Base-by-base conservation (phyloP, 257 asterid species). In the Fraxinus anomala region DNA sequence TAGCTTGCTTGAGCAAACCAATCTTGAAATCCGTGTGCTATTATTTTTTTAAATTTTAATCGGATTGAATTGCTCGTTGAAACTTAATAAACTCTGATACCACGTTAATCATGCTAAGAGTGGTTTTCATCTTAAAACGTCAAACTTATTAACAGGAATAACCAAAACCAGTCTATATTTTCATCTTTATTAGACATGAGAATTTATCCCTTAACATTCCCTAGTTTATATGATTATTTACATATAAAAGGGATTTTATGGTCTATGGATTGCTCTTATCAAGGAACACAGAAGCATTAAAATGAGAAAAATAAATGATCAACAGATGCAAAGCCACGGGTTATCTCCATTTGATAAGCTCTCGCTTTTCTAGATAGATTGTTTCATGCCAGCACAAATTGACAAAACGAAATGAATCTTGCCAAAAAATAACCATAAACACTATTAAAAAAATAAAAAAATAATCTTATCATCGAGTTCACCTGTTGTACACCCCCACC, bases 401-500 rank as follows among this genome's bases (percentile, higher is more conserved):
- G 34, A 63, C 81, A 73, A 65, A 70, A 17, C 26, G 19, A 66
- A 70, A 47, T 12, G 16, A 56, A 73, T 67, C 49, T 69, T 47
- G 40, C 44, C 49, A 47, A 72, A 49, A 37, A 26, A 14, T 30
- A 69, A 78, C 79, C 75, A 23, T 4, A 61, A 23, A 61, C 13
- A 24, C 6, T 61, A 7, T 26, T 26, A 26, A 26, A 26, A 26
- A 26, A 0, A 34, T 61, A 39, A 63, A 74, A 39, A 74, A 39
- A 72, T 5, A 59, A 36, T 16, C 28, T 61, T 49, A 79, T 9
- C 81, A 24, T 54, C 9, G 17, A 61, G 17, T 61, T 24, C 33
- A 23, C 68, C 13, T 61, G 68, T 10, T 3, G 69, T 26, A 63
- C 19, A 63, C 33, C n/a, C 36, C 14, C 3, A n/a, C 68, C 68